Conservation (phyloP, 495 filamentous ascomycete species). For the Tuber brumale region DNA sequence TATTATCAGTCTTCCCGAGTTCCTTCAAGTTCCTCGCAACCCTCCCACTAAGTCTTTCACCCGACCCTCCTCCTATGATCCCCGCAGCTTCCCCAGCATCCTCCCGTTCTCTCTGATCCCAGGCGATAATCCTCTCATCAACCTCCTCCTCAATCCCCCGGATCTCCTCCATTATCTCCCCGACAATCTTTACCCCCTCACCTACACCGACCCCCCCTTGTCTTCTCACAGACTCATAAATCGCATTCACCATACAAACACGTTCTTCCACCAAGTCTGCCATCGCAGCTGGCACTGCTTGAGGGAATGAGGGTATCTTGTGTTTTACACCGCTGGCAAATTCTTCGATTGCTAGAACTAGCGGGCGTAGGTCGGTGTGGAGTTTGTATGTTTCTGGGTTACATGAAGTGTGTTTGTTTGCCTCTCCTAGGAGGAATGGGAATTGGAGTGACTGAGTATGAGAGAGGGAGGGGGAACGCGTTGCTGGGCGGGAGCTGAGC, state of each 20-base stretch:
- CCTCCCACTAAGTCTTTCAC: not conserved
- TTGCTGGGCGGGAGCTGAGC: not conserved
- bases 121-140: not conserved
- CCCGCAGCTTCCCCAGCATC: not conserved
- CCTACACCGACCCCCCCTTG: not conserved
- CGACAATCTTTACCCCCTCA: not conserved
- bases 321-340: not conserved
- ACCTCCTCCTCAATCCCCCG: not conserved
- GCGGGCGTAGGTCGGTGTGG: not conserved
- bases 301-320: not conserved
- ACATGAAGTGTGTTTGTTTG: not conserved
- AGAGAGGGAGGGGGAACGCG: not conserved
- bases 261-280: not conserved
- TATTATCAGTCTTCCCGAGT: not conserved
- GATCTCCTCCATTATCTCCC: not conserved
- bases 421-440: not conserved
- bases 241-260: not conserved
- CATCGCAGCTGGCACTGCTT: not conserved
- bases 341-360: not conserved
- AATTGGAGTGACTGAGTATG: not conserved
- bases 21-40: not conserved
- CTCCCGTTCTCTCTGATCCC: not conserved
- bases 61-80: not conserved
- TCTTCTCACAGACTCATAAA: not conserved
- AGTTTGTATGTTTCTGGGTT: not conserved